Conservation (phyloP, 1,284 basidiomycete species). For the Ustilago trichophora region DNA sequence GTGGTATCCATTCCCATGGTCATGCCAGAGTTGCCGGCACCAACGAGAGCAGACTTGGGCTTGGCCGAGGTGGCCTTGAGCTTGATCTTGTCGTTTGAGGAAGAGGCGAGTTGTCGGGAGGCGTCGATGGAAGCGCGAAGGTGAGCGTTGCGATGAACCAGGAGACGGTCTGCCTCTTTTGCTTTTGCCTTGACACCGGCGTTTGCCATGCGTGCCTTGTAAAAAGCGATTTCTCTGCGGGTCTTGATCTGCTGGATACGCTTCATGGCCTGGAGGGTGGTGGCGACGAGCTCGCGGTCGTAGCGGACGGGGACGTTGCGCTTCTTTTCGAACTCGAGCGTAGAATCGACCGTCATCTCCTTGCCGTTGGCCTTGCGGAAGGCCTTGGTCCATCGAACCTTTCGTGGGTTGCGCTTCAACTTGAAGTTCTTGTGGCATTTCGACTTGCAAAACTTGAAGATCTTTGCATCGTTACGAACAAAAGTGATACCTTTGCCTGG, state of each 20-base stretch:
- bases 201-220: constrained; percentile 64
- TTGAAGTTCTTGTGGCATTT: constrained; percentile 71
- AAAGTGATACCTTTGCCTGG: constrained; percentile 77
- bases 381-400: constrained; percentile 99
- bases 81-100: constrained; percentile 49
- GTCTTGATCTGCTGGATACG: constrained; percentile 91
- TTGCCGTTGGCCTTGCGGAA: constrained; percentile 99
- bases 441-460: constrained; percentile 63
- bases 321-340: constrained; percentile 98
- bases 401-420: constrained; percentile 99
- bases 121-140: constrained; percentile 55
- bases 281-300: constrained; percentile 90
- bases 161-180: constrained; percentile 56
- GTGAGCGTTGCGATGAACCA: constrained; percentile 60
- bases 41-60: constrained; percentile 52
- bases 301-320: constrained; percentile 97
- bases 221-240: constrained; percentile 94
- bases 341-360: constrained; percentile 99
- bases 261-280: constrained; percentile 97
- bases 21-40: constrained; percentile 46
- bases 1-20: constrained; percentile 57
- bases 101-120: constrained; percentile 20
- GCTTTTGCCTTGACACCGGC: constrained; percentile 59
- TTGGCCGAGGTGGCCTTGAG: constrained; percentile 47
- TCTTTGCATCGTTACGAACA: constrained; percentile 66